These are phyloP conservation scores for Cinnamomum chago DNA, from an alignment of 164 flowering plant genomes.

Conservation along the genomic window DNA sequence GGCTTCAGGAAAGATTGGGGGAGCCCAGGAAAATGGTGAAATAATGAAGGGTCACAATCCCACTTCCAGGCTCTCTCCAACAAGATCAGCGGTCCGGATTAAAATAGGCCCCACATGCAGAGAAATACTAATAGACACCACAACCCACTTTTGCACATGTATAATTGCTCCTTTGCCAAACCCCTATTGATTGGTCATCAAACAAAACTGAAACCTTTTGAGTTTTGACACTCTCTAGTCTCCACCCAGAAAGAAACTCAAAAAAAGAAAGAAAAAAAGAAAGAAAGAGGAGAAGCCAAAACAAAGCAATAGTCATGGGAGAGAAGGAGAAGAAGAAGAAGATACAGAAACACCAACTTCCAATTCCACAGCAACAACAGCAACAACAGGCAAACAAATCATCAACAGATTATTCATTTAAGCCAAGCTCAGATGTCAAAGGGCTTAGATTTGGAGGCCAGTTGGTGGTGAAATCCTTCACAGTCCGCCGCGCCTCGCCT, in stretches of 20 bases:
- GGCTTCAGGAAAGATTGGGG: not conserved
- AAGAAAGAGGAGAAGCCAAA: not conserved
- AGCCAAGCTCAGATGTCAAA: conserved; percentile 63
- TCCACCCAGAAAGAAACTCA: not conserved
- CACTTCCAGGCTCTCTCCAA: not conserved
- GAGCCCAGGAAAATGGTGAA: too few relatives aligned
- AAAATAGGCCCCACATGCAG: not conserved
- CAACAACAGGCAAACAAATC: conserved; percentile 27
- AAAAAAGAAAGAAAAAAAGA: too few relatives aligned
- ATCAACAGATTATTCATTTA: conserved; percentile 54
- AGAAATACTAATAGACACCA: not conserved
- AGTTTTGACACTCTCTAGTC: conserved; percentile 6
- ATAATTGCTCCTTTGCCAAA: not conserved
- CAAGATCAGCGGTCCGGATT: not conserved
- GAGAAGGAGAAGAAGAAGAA: conserved; percentile 44
- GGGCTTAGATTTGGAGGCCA: conserved; percentile 86
- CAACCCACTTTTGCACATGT: not conserved
- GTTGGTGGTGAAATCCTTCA: conserved; percentile 83
- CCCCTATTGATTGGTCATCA: conserved; percentile 16
- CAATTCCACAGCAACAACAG: conserved; percentile 25
- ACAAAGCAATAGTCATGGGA: conserved; percentile 23
- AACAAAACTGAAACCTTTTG: conserved; percentile 8
- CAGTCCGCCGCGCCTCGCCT: conserved; percentile 64
- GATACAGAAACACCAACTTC: conserved; percentile 46
- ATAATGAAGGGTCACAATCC: too few relatives aligned